Evolutionary conservation across 2,329 filamentous ascomycete species (phyloP).

Genomic region (Phyllosticta citriasiana): DNA sequence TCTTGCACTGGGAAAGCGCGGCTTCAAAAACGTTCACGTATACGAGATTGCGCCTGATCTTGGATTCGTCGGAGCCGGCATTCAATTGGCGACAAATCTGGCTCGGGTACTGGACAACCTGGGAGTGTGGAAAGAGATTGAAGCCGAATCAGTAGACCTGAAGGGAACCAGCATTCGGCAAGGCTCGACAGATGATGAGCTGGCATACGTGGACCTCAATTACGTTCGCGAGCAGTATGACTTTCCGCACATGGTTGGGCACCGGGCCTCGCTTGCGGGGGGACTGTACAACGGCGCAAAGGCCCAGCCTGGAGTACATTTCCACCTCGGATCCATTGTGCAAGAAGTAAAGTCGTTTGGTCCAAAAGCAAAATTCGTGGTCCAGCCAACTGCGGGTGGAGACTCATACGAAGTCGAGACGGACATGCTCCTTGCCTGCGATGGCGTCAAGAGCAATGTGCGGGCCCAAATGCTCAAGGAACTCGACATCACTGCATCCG

Average conservation of each 20-base stretch:
- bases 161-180: conserved; percentile 64
- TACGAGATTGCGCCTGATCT: conserved; percentile 64
- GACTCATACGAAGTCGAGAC: conserved; percentile 43
- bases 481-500: conserved; percentile 42
- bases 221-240: conserved; percentile 60
- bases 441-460: conserved; percentile 40
- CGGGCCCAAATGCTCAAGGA: conserved; percentile 44
- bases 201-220: conserved; percentile 59
- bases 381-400: conserved; percentile 45
- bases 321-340: conserved; percentile 55
- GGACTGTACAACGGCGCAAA: conserved; percentile 62
- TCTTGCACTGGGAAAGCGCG: conserved; percentile 63
- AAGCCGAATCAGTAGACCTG: conserved; percentile 60
- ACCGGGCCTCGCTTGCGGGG: conserved; percentile 61
- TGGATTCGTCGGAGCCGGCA: conserved; percentile 76
- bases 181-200: conserved; percentile 57
- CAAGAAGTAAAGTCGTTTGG: conserved; percentile 49
- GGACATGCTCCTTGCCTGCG: conserved; percentile 36
- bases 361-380: conserved; percentile 50
- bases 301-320: conserved; percentile 51
- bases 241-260: conserved; percentile 71
- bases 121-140: conserved; percentile 63
- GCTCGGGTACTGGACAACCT: conserved; percentile 62
- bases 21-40: conserved; percentile 63
- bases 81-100: conserved; percentile 77